Evolutionary conservation across 768 basidiomycete species (phyloP), one percentile per base, ranked within the genome.

Genomic region (Amanita brunnescens): DNA sequence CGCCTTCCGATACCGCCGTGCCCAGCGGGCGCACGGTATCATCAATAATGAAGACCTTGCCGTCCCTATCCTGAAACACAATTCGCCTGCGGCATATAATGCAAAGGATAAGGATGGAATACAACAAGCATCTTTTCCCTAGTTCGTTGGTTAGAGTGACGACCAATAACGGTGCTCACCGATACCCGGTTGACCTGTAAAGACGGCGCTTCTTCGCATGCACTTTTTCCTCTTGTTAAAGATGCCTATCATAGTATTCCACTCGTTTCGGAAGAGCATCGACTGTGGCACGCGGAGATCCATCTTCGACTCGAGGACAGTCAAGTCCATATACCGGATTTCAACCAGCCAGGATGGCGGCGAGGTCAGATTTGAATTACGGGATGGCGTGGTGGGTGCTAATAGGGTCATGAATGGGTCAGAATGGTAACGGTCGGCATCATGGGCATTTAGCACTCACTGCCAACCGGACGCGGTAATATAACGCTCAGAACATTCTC

Each of bases 101-200:
- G 54, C 53, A 46, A 53, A 53, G 55, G 39, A 56, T 49, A 23
- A 56, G 52, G n/a, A n/a, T n/a, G n/a, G n/a, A n/a, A n/a, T n/a
- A n/a, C n/a, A n/a, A n/a, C n/a, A n/a, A n/a, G n/a, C n/a, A n/a
- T n/a, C n/a, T n/a, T n/a, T n/a, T n/a, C n/a, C n/a, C n/a, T n/a
- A n/a, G n/a, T n/a, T n/a, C 50, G 45, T 44, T 21, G 23, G 26
- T 47, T 16, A 24, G 51, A 35, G 43, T 34, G 32, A 42, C 47
- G 42, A 40, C 20, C 39, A 40, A 40, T 40, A 21, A 40, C 16
- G 1, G 14, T 40, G 20, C 54, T 52, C n/a, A n/a, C n/a, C n/a
- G n/a, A n/a, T n/a, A n/a, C n/a, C n/a, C n/a, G n/a, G n/a, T n/a
- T n/a, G n/a, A 30, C 54, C 54, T 39, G 54, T 40, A 33, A 53